Evolutionary conservation across 2,329 filamentous ascomycete species (phyloP).

Genomic region (Pyrenochaeta sp.): DNA sequence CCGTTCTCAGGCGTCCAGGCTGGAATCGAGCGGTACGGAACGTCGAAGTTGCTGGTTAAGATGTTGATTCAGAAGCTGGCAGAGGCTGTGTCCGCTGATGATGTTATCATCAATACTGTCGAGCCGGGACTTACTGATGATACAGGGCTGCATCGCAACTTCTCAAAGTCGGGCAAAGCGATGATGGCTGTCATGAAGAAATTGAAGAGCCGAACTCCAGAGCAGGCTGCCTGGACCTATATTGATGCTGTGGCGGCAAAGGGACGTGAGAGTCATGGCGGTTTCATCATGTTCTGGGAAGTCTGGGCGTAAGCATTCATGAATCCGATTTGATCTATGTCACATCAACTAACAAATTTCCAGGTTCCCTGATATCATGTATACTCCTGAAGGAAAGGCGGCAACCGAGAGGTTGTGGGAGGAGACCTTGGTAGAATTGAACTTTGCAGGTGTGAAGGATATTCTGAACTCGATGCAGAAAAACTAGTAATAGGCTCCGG

Average conservation of each 20-base stretch:
- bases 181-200: slow-evolving; percentile 33
- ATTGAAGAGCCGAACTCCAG: slow-evolving; percentile 35
- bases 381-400: slow-evolving; percentile 6
- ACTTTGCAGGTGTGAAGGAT: slow-evolving; percentile 7
- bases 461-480: neutral
- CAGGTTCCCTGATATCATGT: slow-evolving; percentile 9
- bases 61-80: slow-evolving; percentile 25
- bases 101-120: slow-evolving; percentile 54
- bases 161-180: slow-evolving; percentile 24
- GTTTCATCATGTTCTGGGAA: slow-evolving; percentile 59
- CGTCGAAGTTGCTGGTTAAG: slow-evolving; percentile 24
- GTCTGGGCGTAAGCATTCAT: slow-evolving; percentile 53
- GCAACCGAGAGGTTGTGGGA: slow-evolving; percentile 8
- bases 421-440: slow-evolving; percentile 11
- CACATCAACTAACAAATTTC: no score
- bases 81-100: slow-evolving; percentile 19
- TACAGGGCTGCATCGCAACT: slow-evolving; percentile 49
- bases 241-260: slow-evolving; percentile 57
- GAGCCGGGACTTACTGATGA: slow-evolving; percentile 56
- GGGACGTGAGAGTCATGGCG: slow-evolving; percentile 60
- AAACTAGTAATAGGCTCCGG: neutral
- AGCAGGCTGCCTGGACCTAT: slow-evolving; percentile 56
- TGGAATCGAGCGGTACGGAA: slow-evolving; percentile 19
- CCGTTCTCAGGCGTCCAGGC: slow-evolving; percentile 7
- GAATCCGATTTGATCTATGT: neutral